Evolutionary conservation across 148 eudicot species (phyloP).

Genomic region (Cornus controversa): DNA sequence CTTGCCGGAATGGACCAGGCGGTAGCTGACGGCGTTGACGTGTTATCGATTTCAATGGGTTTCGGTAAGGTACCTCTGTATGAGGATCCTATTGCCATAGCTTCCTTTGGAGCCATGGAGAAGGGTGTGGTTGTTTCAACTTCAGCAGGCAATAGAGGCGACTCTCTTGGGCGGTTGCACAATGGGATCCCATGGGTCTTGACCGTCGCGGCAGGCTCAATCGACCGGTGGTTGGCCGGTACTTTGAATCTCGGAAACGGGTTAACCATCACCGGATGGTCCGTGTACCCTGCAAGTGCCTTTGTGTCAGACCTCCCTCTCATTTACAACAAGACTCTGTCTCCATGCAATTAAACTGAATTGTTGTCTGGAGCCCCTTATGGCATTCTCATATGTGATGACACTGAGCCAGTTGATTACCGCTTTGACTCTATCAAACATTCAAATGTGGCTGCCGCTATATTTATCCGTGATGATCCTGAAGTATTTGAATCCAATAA

Average conservation of each 20-base stretch:
- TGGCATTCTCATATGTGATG: conserved; percentile 21
- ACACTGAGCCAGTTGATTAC: neutral
- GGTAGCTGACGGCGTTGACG: conserved; percentile 32
- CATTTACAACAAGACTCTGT: conserved; percentile 18
- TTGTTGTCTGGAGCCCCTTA: neutral
- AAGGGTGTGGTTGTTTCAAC: conserved; percentile 33
- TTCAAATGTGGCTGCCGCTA: conserved; percentile 13
- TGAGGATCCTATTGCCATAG: conserved; percentile 30
- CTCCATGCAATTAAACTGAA: conserved; percentile 15
- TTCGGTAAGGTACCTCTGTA: conserved; percentile 11
- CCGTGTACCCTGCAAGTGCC: conserved; percentile 28
- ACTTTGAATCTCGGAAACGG: conserved; percentile 31
- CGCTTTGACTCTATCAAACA: neutral
- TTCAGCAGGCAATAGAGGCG: conserved; percentile 26
- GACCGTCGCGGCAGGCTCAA: conserved; percentile 29
- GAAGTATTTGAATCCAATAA: neutral
- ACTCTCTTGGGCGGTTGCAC: neutral
- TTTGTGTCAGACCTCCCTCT: conserved; percentile 12
- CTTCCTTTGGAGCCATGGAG: conserved; percentile 33
- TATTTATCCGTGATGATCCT: conserved; percentile 11
- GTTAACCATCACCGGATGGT: conserved; percentile 18
- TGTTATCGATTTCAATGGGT: conserved; percentile 35
- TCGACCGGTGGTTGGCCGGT: conserved; percentile 26
- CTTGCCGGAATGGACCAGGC: conserved; percentile 34
- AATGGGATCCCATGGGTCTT: conserved; percentile 37